A percentile compares a stretch with the other conserved stretches of the same genome.
Conservation (phyloP, 306 rosid genomes). For the Inga leiocalycina region DNA sequence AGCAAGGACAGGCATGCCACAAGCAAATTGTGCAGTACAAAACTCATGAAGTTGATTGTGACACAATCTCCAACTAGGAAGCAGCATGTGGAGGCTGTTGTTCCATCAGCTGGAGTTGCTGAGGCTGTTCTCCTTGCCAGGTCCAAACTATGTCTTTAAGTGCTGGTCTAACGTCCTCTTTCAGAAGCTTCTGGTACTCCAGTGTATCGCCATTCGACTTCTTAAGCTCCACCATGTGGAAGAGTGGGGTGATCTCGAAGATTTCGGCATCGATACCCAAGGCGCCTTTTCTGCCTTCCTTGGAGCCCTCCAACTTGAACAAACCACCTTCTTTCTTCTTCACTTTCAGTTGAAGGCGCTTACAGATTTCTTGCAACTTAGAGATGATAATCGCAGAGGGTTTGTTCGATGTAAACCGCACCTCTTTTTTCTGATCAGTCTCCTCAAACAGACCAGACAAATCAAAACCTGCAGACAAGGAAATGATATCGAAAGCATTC, state of each 20-base stretch:
- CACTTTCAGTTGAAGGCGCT: conserved; percentile 58
- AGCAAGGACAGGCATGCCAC: conserved; percentile 25
- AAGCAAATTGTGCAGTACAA: conserved; percentile 5
- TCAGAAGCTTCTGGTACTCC: conserved; percentile 74
- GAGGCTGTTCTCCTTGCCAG: conserved; percentile 85
- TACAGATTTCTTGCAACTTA: conserved; percentile 77
- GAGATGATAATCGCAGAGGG: conserved; percentile 66
- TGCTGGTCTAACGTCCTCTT: conserved; percentile 76
- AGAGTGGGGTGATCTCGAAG: conserved; percentile 74
- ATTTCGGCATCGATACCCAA: conserved; percentile 78
- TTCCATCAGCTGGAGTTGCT: conserved; percentile 44
- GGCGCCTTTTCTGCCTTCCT: conserved; percentile 76
- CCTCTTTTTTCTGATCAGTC: conserved; percentile 59
- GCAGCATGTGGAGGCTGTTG: conserved; percentile 39
- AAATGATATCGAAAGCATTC: conserved; percentile 93
- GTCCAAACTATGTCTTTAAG: conserved; percentile 89
- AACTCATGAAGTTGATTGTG: conserved; percentile 21
- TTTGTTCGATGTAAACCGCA: conserved; percentile 69
- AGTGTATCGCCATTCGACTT: conserved; percentile 76
- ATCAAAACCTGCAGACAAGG: conserved; percentile 89
- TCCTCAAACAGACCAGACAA: conserved; percentile 87
- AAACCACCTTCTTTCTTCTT: conserved; percentile 78
- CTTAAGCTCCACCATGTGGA: conserved; percentile 80
- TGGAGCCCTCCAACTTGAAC: conserved; percentile 73
- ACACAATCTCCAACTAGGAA: conserved; percentile 24